A percentile compares a stretch with the other conserved stretches of the same genome.
Evolutionary conservation across 1,284 basidiomycete genomes (phyloP).

Genomic region (Marasmius tenuissimus): DNA sequence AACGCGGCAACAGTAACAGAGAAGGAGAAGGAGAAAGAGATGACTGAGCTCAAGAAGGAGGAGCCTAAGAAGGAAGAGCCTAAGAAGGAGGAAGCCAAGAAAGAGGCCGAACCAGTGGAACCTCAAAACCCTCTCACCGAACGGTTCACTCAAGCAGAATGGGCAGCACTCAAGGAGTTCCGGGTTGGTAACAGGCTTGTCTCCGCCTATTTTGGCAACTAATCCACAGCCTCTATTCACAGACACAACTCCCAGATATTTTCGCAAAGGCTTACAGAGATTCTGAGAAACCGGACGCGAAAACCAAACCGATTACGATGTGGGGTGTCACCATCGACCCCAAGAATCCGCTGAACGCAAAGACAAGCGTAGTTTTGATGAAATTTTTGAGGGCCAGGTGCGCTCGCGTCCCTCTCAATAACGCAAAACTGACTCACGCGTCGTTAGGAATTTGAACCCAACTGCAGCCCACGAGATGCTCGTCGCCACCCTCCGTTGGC

Average conservation of each 20-base stretch:
- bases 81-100: constrained; percentile 14
- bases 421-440: neutral
- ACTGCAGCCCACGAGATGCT: constrained; percentile 63
- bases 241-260: constrained; percentile 59
- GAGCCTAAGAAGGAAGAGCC: constrained; percentile 41
- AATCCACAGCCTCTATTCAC: constrained; percentile 3
- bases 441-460: constrained; percentile 48
- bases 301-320: constrained; percentile 50
- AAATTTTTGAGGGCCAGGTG: constrained; percentile 79
- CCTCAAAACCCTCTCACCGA: constrained; percentile 68
- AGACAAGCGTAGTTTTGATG: constrained; percentile 70
- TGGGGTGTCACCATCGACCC: constrained; percentile 74
- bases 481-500: constrained; percentile 68
- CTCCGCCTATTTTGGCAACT: neutral
- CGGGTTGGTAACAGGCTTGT: constrained; percentile 43
- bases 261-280: constrained; percentile 49
- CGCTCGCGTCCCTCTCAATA: constrained; percentile 12
- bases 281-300: constrained; percentile 50
- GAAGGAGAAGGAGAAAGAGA: neutral
- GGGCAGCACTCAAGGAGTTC: constrained; percentile 66
- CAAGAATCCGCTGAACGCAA: constrained; percentile 48
- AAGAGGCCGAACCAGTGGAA: constrained; percentile 45
- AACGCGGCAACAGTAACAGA: neutral
- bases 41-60: constrained; percentile 7
- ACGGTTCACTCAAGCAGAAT: constrained; percentile 68